These are phyloP conservation scores for Didymella lethalis DNA, from an alignment of 2,329 filamentous ascomycete species.

Conservation along the genomic window DNA sequence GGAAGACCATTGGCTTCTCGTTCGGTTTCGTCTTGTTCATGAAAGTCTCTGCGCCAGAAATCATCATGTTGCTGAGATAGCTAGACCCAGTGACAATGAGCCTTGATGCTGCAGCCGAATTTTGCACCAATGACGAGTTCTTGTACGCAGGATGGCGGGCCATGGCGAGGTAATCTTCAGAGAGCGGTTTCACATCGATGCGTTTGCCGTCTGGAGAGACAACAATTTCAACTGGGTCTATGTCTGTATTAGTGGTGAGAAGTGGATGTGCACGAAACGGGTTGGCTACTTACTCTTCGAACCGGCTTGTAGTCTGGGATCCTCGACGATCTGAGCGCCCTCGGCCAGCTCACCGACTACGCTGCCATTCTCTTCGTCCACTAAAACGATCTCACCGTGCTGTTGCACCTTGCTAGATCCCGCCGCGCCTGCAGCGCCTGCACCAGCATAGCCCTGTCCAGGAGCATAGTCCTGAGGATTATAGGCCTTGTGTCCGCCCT, in stretches of 20 bases:
- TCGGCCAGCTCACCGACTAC: constrained; percentile 91
- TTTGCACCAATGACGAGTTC: constrained; percentile 84
- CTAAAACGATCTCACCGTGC: constrained; percentile 81
- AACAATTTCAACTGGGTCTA: constrained; percentile 81
- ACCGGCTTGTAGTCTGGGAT: constrained; percentile 78
- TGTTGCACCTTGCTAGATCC: constrained; percentile 44
- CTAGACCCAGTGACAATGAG: constrained; percentile 89
- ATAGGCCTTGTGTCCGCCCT: constrained; percentile 61
- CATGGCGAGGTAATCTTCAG: constrained; percentile 76
- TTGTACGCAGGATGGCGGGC: constrained; percentile 90
- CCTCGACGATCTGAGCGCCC: constrained; percentile 80
- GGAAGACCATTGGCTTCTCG: constrained; percentile 85
- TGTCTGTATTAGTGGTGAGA: constrained; percentile 35
- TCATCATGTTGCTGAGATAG: constrained; percentile 78
- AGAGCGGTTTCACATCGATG: constrained; percentile 72
- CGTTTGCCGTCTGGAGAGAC: constrained; percentile 74
- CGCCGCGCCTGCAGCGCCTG: constrained; percentile 51
- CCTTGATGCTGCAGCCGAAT: constrained; percentile 85
- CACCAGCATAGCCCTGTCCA: constrained; percentile 75
- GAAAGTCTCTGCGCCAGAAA: constrained; percentile 80
- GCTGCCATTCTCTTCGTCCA: constrained; percentile 95
- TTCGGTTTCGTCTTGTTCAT: constrained; percentile 80
- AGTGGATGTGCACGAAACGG: background rate
- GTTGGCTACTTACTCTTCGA: constrained; percentile 75
- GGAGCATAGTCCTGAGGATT: constrained; percentile 83